Conservation (phyloP, 106 monocot species). For the Posidonia australis region DNA sequence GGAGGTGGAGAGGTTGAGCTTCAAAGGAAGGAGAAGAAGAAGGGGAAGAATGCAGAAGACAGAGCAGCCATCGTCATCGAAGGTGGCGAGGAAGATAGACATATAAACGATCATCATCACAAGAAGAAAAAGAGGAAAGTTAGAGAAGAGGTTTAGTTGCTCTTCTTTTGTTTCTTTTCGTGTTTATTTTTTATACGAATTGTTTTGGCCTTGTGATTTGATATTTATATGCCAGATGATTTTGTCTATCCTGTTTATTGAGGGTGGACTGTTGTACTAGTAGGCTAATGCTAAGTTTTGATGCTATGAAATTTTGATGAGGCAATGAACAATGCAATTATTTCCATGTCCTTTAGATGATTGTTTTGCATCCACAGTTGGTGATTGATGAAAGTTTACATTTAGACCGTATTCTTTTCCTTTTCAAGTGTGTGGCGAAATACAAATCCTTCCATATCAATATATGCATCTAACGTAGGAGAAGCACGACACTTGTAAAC, state of each 20-base stretch:
- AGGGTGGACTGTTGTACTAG: too few species aligned
- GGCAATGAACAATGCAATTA: neutral
- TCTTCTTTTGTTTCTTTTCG: neutral
- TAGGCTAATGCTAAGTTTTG: too few species aligned
- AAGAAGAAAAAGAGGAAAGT: constrained; percentile 11
- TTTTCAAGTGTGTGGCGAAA: too few species aligned
- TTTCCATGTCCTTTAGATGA: too few species aligned
- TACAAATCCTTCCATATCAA: too few species aligned
- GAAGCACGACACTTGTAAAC: too few species aligned
- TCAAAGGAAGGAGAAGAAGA: constrained; percentile 3
- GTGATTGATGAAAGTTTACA: too few species aligned
- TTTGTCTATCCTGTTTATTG: neutral
- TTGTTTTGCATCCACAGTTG: too few species aligned
- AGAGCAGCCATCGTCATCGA: neutral
- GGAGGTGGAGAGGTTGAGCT: neutral
- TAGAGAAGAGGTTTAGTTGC: neutral
- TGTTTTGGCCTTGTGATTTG: too few species aligned
- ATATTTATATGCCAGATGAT: neutral
- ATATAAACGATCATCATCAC: neutral
- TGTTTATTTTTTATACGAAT: neutral
- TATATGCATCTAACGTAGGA: too few species aligned
- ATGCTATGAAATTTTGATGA: neutral
- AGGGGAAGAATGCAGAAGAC: neutral
- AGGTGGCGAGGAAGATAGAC: neutral
- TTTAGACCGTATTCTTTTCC: too few species aligned